These are phyloP conservation scores for Fusarium papillatum DNA, from an alignment of 2,329 filamentous ascomycete species.

Conservation along the genomic window DNA sequence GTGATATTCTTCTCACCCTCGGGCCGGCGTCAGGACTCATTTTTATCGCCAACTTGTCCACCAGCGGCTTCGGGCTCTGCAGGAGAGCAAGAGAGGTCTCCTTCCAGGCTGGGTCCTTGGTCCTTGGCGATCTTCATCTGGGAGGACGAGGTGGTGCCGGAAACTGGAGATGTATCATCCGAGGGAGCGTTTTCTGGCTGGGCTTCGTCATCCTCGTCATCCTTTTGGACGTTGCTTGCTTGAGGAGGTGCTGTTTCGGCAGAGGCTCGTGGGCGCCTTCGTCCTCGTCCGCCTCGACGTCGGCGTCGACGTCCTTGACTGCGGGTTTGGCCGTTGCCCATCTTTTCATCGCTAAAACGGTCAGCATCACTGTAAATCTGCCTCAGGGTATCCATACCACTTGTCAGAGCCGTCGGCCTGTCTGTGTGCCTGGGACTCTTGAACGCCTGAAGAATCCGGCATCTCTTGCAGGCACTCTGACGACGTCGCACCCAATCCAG, in stretches of 20 bases:
- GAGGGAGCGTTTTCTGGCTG: background rate
- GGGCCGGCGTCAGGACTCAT: background rate
- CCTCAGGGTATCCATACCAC: background rate
- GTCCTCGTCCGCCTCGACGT: background rate
- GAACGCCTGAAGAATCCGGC: background rate
- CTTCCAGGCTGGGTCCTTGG: background rate
- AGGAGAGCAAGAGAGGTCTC: background rate
- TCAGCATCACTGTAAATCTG: background rate
- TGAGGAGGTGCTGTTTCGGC: background rate
- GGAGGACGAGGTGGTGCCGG: background rate
- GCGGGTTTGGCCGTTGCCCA: background rate
- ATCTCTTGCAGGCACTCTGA: background rate
- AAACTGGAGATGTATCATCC: background rate
- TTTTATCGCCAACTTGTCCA: background rate
- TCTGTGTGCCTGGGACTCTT: background rate
- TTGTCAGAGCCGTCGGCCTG: background rate
- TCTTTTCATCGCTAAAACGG: background rate
- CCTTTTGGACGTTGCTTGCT: background rate
- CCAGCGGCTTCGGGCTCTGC: background rate
- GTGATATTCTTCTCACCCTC: background rate
- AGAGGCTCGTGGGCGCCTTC: background rate
- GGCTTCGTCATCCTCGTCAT: background rate
- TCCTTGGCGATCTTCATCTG: background rate
- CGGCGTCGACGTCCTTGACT: background rate
- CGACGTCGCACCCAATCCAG: background rate